phyloP scores from a whole-genome alignment of 805 yeast genomes.

The Kazachstania kunashirensis region DNA sequence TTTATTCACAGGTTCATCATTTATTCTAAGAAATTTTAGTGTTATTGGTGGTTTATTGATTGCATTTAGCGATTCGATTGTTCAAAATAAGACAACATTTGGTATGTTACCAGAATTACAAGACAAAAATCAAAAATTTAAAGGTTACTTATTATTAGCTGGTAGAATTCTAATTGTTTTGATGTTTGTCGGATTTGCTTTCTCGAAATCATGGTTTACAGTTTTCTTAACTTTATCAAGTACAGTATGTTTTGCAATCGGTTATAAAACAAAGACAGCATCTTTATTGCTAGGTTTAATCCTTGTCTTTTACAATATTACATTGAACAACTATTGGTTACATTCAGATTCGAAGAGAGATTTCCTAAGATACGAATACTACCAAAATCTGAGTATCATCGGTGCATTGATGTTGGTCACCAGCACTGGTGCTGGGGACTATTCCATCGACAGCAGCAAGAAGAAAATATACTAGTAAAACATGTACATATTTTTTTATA shows the following conservation, averaged over 20 bases:
- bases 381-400: constrained; percentile 88
- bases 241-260: constrained; percentile 72
- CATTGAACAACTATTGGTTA: constrained; percentile 85
- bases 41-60: constrained; percentile 87
- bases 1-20: constrained; percentile 66
- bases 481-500: too few relatives aligned
- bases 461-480: constrained; percentile 79
- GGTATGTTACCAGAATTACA: constrained; percentile 45
- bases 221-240: constrained; percentile 63
- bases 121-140: constrained; percentile 49
- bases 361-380: constrained; percentile 83
- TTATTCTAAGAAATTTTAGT: constrained; percentile 78
- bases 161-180: constrained; percentile 83
- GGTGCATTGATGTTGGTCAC: constrained; percentile 89
- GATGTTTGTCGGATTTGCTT: constrained; percentile 75
- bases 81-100: constrained; percentile 55
- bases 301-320: constrained; percentile 64
- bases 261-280: constrained; percentile 85
- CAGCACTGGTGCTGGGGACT: constrained; percentile 93
- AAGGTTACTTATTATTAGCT: constrained; percentile 75
- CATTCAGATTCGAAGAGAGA: constrained; percentile 66
- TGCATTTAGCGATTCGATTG: constrained; percentile 80
- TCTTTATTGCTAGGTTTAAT: constrained; percentile 63
- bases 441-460: constrained; percentile 91
- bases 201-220: constrained; percentile 63